phyloP scores from a whole-genome alignment of 495 filamentous ascomycete species.

The Talaromyces borbonicus region DNA sequence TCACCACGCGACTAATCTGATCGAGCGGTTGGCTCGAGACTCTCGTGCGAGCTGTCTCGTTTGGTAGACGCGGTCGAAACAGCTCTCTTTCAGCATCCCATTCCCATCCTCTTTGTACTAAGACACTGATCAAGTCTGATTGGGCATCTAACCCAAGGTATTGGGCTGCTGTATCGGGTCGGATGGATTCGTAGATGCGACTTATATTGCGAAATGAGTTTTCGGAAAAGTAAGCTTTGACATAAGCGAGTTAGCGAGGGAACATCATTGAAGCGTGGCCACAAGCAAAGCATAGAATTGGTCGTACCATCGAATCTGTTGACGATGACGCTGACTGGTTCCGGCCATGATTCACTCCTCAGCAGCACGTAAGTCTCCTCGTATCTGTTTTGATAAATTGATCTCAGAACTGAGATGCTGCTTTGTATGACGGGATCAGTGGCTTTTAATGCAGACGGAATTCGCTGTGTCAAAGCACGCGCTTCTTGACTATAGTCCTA shows the following conservation, averaged over 20 bases:
- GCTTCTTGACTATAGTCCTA: slow-evolving; percentile 35
- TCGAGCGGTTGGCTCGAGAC: neutral
- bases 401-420: slow-evolving; percentile 35
- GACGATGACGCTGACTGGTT: slow-evolving; percentile 26
- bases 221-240: slow-evolving; percentile 34
- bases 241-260: neutral
- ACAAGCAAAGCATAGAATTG: neutral
- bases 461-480: slow-evolving; percentile 39
- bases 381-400: slow-evolving; percentile 40
- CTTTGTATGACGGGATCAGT: slow-evolving; percentile 34
- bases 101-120: slow-evolving; percentile 35
- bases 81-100: slow-evolving; percentile 27
- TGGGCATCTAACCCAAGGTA: slow-evolving; percentile 37
- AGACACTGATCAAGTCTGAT: slow-evolving; percentile 23
- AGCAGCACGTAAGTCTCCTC: slow-evolving; percentile 33
- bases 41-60: neutral
- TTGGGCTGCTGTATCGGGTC: slow-evolving; percentile 30
- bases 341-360: slow-evolving; percentile 34
- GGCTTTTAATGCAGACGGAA: slow-evolving; percentile 28
- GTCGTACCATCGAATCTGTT: slow-evolving; percentile 33
- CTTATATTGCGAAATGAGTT: slow-evolving; percentile 39
- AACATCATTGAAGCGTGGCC: neutral
- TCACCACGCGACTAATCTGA: neutral
- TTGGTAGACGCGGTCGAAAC: slow-evolving; percentile 3
- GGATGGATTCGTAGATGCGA: slow-evolving; percentile 39